phyloP scores from a whole-genome alignment of 192 early-diverging fungal genomes.

The Coemansia sp. region DNA sequence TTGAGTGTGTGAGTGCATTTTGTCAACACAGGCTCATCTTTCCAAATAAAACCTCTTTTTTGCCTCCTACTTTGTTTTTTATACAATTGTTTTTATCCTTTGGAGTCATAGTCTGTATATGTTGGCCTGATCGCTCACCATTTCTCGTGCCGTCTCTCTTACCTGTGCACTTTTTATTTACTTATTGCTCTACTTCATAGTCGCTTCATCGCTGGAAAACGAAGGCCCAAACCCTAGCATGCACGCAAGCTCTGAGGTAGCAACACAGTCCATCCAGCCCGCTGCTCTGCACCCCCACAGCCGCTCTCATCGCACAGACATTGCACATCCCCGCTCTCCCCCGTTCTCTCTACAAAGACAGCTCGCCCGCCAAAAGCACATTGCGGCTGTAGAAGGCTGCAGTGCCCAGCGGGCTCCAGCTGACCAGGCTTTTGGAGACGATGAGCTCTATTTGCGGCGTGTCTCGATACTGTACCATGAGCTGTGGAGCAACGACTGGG shows the following conservation, averaged over 20 bases:
- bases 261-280: constrained; percentile 9
- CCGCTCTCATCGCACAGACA: not conserved
- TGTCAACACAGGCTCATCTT: no score
- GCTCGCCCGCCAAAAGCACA: not conserved
- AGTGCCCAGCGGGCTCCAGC: not conserved
- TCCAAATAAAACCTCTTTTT: not conserved
- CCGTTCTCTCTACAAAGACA: not conserved
- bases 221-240: not conserved
- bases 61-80: not conserved
- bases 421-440: constrained; percentile 12
- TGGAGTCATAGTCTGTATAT: not conserved
- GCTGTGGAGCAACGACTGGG: constrained; percentile 52
- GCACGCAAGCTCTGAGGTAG: not conserved
- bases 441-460: constrained; percentile 51
- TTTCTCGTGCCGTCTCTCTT: not conserved
- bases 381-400: constrained; percentile 1
- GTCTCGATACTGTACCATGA: constrained; percentile 54
- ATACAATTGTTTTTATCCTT: not conserved
- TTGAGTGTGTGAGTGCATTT: not conserved
- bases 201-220: not conserved
- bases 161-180: not conserved
- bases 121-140: not conserved
- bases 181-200: not conserved
- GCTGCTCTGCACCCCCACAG: constrained; percentile 4
- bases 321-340: not conserved